Evolutionary conservation across 176 grass and related monocot genomes (phyloP).

Genomic region (Metroxylon sagu): DNA sequence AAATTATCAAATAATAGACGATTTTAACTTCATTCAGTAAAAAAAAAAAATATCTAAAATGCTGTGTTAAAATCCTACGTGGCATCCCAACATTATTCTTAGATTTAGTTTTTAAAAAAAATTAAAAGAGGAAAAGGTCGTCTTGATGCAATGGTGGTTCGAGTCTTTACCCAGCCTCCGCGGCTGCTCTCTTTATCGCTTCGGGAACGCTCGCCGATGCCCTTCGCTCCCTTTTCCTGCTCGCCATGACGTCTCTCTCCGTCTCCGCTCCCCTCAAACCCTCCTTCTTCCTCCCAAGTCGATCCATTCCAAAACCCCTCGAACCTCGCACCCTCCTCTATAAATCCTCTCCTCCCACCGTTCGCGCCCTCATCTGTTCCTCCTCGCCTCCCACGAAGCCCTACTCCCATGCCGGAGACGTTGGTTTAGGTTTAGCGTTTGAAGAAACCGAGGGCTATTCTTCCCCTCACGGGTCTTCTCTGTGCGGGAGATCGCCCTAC

Average conservation of each 20-base stretch:
- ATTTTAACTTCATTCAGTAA: too few species aligned
- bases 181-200: too few species aligned
- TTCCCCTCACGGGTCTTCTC: background rate
- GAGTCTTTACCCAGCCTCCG: too few species aligned
- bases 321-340: background rate
- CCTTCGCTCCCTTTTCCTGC: background rate
- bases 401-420: constrained; percentile 28
- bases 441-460: background rate
- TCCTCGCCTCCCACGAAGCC: constrained; percentile 15
- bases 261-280: constrained; percentile 21
- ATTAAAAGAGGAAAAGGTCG: too few species aligned
- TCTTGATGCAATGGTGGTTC: too few species aligned
- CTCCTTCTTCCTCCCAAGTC: constrained; percentile 7
- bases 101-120: too few species aligned
- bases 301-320: background rate
- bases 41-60: too few species aligned
- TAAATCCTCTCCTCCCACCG: background rate
- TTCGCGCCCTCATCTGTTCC: constrained; percentile 15
- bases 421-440: constrained; percentile 11
- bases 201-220: too few species aligned
- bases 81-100: too few species aligned
- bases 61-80: too few species aligned
- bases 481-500: background rate
- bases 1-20: too few species aligned
- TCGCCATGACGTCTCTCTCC: constrained; percentile 20